Evolutionary conservation across 257 asterid genomes (phyloP).

Genomic region (Gentiana dahurica): DNA sequence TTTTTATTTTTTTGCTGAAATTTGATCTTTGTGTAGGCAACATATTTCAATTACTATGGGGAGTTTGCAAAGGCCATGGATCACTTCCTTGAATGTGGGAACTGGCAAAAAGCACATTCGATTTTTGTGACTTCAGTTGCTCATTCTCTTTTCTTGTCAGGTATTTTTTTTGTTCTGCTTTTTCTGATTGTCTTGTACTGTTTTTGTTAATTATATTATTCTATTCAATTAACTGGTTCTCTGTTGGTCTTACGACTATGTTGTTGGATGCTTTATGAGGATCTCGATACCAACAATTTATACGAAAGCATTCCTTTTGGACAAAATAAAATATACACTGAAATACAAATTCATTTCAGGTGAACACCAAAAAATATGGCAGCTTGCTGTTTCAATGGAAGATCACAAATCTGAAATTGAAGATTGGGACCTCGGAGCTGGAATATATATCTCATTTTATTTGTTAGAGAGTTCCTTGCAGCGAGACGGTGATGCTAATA

Average conservation of each 20-base stretch:
- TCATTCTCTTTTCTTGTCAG: conserved; percentile 73
- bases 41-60: conserved; percentile 54
- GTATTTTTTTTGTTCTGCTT: conserved; percentile 15
- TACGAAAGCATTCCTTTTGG: no score
- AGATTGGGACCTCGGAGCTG: conserved; percentile 97
- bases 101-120: conserved; percentile 93
- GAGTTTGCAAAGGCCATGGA: conserved; percentile 71
- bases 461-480: conserved; percentile 49
- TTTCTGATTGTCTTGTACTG: no score
- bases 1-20: conserved; percentile 9
- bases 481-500: conserved; percentile 50
- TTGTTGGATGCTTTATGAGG: no score
- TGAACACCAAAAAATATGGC: conserved; percentile 75
- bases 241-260: no score
- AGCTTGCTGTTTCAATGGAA: conserved; percentile 68
- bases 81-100: conserved; percentile 71
- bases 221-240: no score
- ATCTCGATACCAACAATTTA: no score
- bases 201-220: no score
- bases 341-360: conserved; percentile 28
- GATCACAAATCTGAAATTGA: conserved; percentile 76
- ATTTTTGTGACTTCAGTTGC: conserved; percentile 75
- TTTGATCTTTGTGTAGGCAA: conserved; percentile 55
- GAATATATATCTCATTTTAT: conserved; percentile 71
- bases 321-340: no score